Evolutionary conservation across 202 grass and related monocot species (phyloP), one percentile per base, ranked within the genome.

Genomic region (Hordeum pubiflorum): DNA sequence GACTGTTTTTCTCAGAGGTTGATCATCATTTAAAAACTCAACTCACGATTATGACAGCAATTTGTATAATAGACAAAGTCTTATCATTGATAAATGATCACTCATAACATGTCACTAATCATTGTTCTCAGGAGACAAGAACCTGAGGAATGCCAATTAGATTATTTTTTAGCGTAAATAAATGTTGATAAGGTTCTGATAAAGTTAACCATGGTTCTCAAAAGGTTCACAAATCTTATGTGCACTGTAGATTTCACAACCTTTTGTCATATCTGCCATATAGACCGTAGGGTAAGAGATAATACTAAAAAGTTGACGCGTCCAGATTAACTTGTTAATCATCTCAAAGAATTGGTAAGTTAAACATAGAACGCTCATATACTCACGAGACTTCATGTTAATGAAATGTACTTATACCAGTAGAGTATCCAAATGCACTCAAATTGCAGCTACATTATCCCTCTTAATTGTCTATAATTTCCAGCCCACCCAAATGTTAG

Each of bases 171-270:
- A 11, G 27, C 29, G 69, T 72, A 72, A 64, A 78, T 72, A 72
- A 64, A 78, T 64, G 76, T 50, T 12, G 32, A 70, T 40, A 71
- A 72, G 41, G 58, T 74, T 82, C 69, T 74, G 69, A 63, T 52
- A 62, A 67, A 79, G 61, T 50, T 65, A 48, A 78, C 58, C 27
- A 18, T 29, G 56, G 38, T 26, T 11, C 8, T 52, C 60, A 69
- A 14, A 20, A 33, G 63, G 2, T 46, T 83, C 38, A 69, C 41
- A 23, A 24, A 72, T 9, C 68, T 66, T 74, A 74, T 20, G 46
- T 86, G 21, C 20, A 44, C 17, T 58, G 37, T 26, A 17, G 34
- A 69, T 43, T 68, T 39, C 2, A 26, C 63, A 76, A 36, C 48
- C 52, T 63, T 63, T 74, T 76, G 9, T 44, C 70, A 43, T 10